These are phyloP conservation scores for Neonectria punicea DNA, from an alignment of 2,329 filamentous ascomycete species.

Conservation along the genomic window DNA sequence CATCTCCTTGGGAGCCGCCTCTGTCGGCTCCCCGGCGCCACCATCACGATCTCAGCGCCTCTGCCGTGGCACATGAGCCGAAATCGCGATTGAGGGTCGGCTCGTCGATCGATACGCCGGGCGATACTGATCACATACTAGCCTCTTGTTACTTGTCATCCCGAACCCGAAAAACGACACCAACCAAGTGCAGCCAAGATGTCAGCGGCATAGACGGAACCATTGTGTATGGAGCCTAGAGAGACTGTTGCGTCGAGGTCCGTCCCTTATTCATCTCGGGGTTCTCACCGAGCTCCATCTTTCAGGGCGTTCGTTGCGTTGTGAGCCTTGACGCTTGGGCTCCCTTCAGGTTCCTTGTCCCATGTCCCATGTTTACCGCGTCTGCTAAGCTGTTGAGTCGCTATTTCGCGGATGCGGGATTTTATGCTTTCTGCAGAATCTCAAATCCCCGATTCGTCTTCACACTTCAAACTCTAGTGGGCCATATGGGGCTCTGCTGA, in stretches of 20 bases:
- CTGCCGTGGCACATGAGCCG: not conserved
- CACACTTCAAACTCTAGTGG: not conserved
- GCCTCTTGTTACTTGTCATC: not conserved
- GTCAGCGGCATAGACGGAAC: not conserved
- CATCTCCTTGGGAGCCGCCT: not conserved
- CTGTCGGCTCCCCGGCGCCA: not conserved
- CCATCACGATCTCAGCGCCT: conserved; percentile 18
- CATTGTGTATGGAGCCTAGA: conserved; percentile 2
- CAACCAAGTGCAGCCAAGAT: conserved; percentile 1
- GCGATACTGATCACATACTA: conserved; percentile 17
- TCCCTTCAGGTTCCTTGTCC: not conserved
- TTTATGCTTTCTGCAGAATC: not conserved
- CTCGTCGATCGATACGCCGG: conserved; percentile 11
- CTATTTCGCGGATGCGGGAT: not conserved
- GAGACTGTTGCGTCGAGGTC: no score
- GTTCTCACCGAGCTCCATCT: not conserved
- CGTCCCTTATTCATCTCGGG: not conserved
- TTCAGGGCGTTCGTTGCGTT: no score
- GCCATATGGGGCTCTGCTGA: not conserved
- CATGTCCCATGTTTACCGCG: not conserved
- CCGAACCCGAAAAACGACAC: not conserved
- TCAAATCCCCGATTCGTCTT: not conserved
- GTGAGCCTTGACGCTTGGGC: not conserved
- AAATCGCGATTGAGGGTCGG: conserved; percentile 11
- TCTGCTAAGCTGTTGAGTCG: not conserved